These are phyloP conservation scores for Fusarium tuaranense DNA, from an alignment of 2,329 filamentous ascomycete genomes.

Conservation along the genomic window DNA sequence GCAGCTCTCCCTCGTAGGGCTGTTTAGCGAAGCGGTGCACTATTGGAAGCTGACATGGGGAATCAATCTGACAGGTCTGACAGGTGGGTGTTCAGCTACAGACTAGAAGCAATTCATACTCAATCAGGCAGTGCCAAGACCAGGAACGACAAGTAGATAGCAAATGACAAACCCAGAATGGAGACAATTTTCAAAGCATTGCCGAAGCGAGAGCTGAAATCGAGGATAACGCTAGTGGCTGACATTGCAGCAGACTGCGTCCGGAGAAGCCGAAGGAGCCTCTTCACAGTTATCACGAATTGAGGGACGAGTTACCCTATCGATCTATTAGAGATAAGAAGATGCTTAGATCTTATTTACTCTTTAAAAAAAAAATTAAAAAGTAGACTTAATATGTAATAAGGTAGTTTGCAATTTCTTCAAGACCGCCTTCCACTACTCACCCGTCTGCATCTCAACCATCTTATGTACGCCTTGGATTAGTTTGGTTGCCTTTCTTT, in stretches of 20 bases:
- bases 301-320: too few species aligned
- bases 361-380: neutral
- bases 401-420: neutral
- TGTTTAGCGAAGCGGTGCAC: neutral
- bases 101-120: neutral
- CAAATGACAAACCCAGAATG: neutral
- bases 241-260: neutral
- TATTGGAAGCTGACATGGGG: neutral
- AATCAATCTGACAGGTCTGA: neutral
- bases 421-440: neutral
- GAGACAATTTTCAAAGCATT: neutral
- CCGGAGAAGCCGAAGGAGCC: neutral
- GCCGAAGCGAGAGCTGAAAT: neutral
- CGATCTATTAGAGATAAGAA: neutral
- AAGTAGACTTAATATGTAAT: neutral
- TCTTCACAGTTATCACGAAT: neutral
- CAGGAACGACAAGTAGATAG: neutral
- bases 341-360: neutral
- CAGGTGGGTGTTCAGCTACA: neutral
- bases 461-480: neutral
- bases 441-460: neutral
- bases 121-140: neutral
- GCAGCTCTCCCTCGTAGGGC: neutral
- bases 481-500: neutral
- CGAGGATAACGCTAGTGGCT: neutral